These are phyloP conservation scores for Macrolepiota albuminosa DNA, from an alignment of 768 basidiomycete species.

Conservation along the genomic window DNA sequence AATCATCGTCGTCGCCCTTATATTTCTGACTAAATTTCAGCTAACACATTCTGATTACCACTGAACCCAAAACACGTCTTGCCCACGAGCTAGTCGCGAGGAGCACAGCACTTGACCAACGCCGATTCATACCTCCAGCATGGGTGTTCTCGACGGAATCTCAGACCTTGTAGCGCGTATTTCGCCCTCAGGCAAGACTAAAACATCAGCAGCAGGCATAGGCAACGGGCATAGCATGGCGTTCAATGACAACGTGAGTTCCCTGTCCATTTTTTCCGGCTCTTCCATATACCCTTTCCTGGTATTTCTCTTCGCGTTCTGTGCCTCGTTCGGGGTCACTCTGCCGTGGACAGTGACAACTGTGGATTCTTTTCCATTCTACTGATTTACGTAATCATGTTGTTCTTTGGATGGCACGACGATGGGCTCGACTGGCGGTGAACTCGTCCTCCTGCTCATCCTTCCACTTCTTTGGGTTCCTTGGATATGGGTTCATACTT, in stretches of 20 bases:
- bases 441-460: conserved; percentile 60
- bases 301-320: conserved; percentile 2
- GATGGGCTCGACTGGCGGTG: conserved; percentile 33
- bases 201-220: conserved; percentile 48
- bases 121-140: conserved; percentile 17
- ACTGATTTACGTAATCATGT: conserved; percentile 42
- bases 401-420: conserved; percentile 35
- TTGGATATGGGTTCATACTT: conserved; percentile 61
- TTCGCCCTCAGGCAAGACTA: conserved; percentile 37
- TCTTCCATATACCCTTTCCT: neutral
- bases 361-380: conserved; percentile 3
- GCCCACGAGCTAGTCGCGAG: neutral
- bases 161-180: conserved; percentile 45
- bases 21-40: neutral
- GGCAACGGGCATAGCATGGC: conserved; percentile 56
- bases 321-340: neutral
- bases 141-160: conserved; percentile 56
- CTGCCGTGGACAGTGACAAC: neutral
- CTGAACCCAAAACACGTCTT: neutral
- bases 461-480: conserved; percentile 59
- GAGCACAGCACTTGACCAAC: neutral
- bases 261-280: conserved; percentile 1
- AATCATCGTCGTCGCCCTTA: neutral
- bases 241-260: conserved; percentile 71
- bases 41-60: neutral